These are phyloP conservation scores for Boechera divaricarpa DNA, from an alignment of 345 rosid genomes.

Conservation along the genomic window DNA sequence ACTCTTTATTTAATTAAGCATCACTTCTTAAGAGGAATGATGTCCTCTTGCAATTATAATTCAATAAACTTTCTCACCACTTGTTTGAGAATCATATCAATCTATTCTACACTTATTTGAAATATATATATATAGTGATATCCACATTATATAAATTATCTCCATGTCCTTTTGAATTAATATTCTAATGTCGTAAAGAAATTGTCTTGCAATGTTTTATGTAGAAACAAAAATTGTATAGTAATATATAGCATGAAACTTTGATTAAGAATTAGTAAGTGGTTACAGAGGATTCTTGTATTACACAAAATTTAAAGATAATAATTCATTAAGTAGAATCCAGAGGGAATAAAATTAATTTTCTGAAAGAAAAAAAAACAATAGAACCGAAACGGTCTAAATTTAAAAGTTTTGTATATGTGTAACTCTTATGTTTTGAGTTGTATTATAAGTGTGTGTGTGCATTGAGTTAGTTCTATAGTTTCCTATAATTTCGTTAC, in stretches of 20 bases:
- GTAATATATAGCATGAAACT: neutral
- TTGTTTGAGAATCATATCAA: neutral
- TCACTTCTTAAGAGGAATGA: neutral
- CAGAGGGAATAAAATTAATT: no score
- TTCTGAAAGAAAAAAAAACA: neutral
- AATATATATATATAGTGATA: no score
- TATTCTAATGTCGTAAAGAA: neutral
- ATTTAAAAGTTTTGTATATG: constrained; percentile 5
- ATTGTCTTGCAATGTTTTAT: neutral
- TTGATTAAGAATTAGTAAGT: neutral
- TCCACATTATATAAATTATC: no score
- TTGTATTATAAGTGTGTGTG: constrained; percentile 8
- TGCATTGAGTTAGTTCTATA: neutral
- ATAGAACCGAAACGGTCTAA: constrained; percentile 20
- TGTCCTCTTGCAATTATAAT: neutral
- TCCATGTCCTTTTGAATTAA: no score
- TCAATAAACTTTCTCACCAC: neutral
- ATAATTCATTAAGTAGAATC: no score
- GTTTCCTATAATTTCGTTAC: constrained; percentile 37
- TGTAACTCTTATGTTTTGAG: neutral
- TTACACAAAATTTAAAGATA: no score
- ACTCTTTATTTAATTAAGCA: neutral
- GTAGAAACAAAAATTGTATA: neutral
- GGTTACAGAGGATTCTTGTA: neutral
- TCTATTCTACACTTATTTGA: no score